phyloP scores from a whole-genome alignment of 2,329 filamentous ascomycete genomes.

The Fusarium pilosicola region DNA sequence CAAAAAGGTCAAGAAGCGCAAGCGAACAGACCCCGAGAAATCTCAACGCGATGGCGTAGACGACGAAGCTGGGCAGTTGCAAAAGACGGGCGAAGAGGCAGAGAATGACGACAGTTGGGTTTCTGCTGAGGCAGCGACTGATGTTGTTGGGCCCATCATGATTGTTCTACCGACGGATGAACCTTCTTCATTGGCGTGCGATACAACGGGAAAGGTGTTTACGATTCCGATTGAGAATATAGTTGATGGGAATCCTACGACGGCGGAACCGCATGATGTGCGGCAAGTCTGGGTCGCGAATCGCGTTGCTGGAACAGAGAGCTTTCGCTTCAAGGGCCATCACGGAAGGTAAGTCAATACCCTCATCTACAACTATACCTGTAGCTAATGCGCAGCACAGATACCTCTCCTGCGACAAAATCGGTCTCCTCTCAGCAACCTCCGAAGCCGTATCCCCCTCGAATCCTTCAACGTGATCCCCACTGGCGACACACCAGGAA shows the following conservation, averaged over 20 bases:
- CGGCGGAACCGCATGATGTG: constrained; percentile 94
- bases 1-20: constrained; percentile 93
- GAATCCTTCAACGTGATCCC: constrained; percentile 81
- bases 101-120: constrained; percentile 90
- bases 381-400: constrained; percentile 55
- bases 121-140: constrained; percentile 76
- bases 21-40: constrained; percentile 69
- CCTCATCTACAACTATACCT: accelerated
- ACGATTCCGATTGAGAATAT: constrained; percentile 85
- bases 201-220: constrained; percentile 88
- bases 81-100: constrained; percentile 47
- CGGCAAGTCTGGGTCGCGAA: constrained; percentile 95
- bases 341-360: constrained; percentile 74
- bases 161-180: constrained; percentile 82
- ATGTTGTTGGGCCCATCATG: constrained; percentile 84
- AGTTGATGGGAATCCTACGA: constrained; percentile 82
- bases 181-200: constrained; percentile 81
- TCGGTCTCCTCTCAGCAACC: constrained; percentile 79
- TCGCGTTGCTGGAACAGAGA: constrained; percentile 81
- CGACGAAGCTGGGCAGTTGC: constrained; percentile 30
- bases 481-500: constrained; percentile 71
- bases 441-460: constrained; percentile 83
- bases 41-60: constrained; percentile 43
- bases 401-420: constrained; percentile 87
- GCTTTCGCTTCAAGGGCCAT: constrained; percentile 87